Percentiles rank a stretch among this genome's conserved stretches.
These are phyloP conservation scores for Cryphonectria radicalis DNA, from an alignment of 2,329 filamentous ascomycete species.

Conservation along the genomic window DNA sequence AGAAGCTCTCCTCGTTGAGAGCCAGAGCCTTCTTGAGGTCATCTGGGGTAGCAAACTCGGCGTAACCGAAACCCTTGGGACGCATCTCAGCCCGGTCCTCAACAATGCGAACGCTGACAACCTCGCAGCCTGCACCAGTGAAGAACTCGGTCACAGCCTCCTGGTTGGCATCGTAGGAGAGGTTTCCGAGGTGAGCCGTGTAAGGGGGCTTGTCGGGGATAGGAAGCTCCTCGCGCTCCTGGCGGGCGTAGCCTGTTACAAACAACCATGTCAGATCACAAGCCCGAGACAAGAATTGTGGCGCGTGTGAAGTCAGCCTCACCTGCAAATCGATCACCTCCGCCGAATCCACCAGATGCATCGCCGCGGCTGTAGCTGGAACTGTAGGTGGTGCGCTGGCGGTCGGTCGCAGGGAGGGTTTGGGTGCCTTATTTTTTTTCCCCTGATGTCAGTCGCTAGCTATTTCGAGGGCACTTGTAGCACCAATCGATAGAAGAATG, in stretches of 20 bases:
- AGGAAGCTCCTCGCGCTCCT: constrained; percentile 74
- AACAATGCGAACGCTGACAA: constrained; percentile 92
- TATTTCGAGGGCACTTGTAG: neutral
- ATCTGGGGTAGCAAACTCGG: constrained; percentile 87
- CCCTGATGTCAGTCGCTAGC: constrained; percentile 15
- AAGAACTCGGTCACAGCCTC: constrained; percentile 88
- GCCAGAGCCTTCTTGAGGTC: constrained; percentile 89
- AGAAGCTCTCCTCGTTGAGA: constrained; percentile 80
- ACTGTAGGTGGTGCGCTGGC: constrained; percentile 42
- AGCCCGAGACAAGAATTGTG: neutral
- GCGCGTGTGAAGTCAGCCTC: neutral
- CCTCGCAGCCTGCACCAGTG: constrained; percentile 67
- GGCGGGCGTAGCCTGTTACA: constrained; percentile 55
- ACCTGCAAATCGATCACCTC: constrained; percentile 34
- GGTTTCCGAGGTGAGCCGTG: constrained; percentile 94
- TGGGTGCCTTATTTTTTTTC: constrained; percentile 54
- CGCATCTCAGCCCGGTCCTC: constrained; percentile 93
- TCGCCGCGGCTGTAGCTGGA: constrained; percentile 40
- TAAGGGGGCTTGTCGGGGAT: constrained; percentile 91
- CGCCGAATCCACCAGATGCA: constrained; percentile 27
- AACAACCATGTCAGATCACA: constrained; percentile 27
- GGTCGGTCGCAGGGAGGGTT: constrained; percentile 57
- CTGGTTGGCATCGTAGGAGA: constrained; percentile 90
- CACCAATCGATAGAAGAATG: neutral
- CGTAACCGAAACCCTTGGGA: constrained; percentile 98